Evolutionary conservation across 768 basidiomycete species (phyloP).

Genomic region (Termitomyces sp.): DNA sequence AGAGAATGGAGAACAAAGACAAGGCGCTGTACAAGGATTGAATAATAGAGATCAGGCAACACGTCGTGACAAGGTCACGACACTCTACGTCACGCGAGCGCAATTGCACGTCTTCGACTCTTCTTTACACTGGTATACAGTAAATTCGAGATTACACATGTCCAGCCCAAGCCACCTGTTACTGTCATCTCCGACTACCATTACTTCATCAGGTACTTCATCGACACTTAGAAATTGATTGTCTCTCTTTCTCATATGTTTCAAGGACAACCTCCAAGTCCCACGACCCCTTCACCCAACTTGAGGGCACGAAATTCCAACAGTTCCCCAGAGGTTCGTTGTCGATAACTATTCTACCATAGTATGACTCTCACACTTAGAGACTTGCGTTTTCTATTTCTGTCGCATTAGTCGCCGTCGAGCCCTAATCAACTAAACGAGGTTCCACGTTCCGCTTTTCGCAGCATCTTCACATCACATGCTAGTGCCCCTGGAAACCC

Average conservation of each 20-base stretch:
- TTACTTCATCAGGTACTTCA: constrained; percentile 7
- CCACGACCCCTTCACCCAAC: constrained; percentile 13
- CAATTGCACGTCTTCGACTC: too few relatives aligned
- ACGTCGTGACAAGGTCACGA: constrained; percentile 35
- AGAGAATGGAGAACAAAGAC: constrained; percentile 15
- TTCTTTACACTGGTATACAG: too few relatives aligned
- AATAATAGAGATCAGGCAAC: constrained; percentile 15
- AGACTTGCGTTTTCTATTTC: constrained; percentile 2
- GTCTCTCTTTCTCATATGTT: background rate
- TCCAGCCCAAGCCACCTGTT: constrained; percentile 7
- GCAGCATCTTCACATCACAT: constrained; percentile 22
- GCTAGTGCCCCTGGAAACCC: constrained; percentile 23
- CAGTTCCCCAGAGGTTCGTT: constrained; percentile 5
- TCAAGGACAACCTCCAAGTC: constrained; percentile 11
- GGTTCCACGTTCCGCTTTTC: constrained; percentile 25
- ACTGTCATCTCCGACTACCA: constrained; percentile 15
- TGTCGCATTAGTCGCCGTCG: background rate
- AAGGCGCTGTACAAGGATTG: constrained; percentile 1
- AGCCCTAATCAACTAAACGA: constrained; percentile 15
- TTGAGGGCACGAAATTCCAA: constrained; percentile 7
- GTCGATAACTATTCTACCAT: background rate
- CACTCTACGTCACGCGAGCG: constrained; percentile 15
- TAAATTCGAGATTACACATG: background rate
- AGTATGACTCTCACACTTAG: background rate
- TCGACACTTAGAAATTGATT: background rate